Conservation (phyloP, 2,329 filamentous ascomycete genomes). For the Fusarium tupiense region DNA sequence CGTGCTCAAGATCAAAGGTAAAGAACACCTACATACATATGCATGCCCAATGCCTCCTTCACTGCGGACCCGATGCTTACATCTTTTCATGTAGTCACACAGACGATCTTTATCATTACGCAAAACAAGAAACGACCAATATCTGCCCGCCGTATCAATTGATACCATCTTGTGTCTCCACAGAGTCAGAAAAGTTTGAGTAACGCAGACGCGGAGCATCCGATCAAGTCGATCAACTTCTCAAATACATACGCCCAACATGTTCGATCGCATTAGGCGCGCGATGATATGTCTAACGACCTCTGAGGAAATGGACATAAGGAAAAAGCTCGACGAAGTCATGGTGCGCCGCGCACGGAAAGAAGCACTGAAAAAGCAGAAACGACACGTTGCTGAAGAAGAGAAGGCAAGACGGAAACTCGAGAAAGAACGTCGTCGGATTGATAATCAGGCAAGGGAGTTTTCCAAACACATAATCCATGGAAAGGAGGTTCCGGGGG, state of each 20-base stretch:
- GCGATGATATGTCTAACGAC: not conserved
- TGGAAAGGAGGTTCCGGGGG: not conserved
- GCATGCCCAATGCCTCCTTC: too few relatives aligned
- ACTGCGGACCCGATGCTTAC: rapidly evolving
- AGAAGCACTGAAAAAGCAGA: not conserved
- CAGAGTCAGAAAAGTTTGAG: too few relatives aligned
- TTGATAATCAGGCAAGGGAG: rapidly evolving
- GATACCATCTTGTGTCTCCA: not conserved
- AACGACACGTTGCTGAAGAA: too few relatives aligned
- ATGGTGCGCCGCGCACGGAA: not conserved
- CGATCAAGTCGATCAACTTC: not conserved
- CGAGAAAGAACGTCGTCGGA: not conserved
- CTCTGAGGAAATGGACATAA: not conserved
- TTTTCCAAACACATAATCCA: too few relatives aligned
- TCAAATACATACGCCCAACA: not conserved
- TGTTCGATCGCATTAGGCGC: not conserved
- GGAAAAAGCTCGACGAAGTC: not conserved
- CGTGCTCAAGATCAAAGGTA: not conserved
- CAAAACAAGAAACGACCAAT: not conserved
- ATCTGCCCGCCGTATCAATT: too few relatives aligned
- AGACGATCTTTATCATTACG: rapidly evolving
- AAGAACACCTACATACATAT: too few relatives aligned
- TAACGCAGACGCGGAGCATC: not conserved
- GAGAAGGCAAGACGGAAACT: not conserved
- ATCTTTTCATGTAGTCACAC: rapidly evolving